Percentiles rank a stretch among this genome's conserved stretches.
Conservation (phyloP, 148 eudicot species). For the Mesembryanthemum crystallinum region DNA sequence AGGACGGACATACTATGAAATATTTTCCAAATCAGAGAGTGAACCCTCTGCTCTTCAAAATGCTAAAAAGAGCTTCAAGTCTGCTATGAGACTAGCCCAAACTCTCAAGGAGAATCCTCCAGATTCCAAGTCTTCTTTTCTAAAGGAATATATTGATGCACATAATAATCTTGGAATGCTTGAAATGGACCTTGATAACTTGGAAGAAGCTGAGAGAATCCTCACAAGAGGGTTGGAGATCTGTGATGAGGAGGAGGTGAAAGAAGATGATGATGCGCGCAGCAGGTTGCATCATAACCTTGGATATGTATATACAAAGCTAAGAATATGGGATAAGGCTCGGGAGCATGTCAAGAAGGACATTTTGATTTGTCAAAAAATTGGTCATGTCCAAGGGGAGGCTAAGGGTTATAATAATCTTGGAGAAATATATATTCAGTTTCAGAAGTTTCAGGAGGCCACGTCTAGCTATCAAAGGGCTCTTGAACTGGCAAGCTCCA, state of each 20-base stretch:
- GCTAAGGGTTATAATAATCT: constrained; percentile 94
- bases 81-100: constrained; percentile 69
- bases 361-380: constrained; percentile 60
- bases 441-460: constrained; percentile 76
- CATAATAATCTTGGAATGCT: constrained; percentile 93
- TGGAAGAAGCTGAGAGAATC: constrained; percentile 66
- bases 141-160: constrained; percentile 91
- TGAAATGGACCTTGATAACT: constrained; percentile 85
- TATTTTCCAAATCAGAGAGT: constrained; percentile 60
- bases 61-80: constrained; percentile 76
- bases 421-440: constrained; percentile 66
- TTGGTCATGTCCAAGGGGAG: constrained; percentile 85
- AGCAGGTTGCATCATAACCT: constrained; percentile 92
- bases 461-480: constrained; percentile 70
- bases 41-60: constrained; percentile 63
- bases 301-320: constrained; percentile 69
- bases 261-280: constrained; percentile 67
- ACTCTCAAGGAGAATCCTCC: constrained; percentile 61
- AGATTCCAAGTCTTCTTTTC: constrained; percentile 44
- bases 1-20: constrained; percentile 91
- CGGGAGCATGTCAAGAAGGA: constrained; percentile 66
- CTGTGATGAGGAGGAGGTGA: constrained; percentile 89
- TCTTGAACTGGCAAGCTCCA: constrained; percentile 59
- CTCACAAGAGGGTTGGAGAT: constrained; percentile 68
- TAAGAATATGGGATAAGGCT: constrained; percentile 78